Conservation (phyloP, 305 asterid genomes). For the Solanum hybrid region DNA sequence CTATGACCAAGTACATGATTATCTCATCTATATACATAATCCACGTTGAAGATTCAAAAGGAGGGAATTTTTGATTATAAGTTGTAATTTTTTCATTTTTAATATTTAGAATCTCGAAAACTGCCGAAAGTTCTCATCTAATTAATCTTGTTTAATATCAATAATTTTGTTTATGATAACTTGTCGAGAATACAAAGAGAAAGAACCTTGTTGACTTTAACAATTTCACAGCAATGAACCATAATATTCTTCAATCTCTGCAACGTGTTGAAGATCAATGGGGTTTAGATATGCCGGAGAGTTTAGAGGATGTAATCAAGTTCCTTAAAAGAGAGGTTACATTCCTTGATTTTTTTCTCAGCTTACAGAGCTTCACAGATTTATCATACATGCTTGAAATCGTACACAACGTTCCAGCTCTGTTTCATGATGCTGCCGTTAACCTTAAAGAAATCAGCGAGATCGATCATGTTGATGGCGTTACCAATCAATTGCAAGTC, state of each 20-base stretch:
- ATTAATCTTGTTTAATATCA: too few relatives aligned
- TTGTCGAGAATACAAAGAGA: background rate
- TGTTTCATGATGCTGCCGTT: background rate
- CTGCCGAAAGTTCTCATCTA: background rate
- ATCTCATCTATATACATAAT: background rate
- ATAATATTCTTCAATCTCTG: background rate
- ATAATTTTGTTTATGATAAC: too few relatives aligned
- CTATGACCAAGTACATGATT: background rate
- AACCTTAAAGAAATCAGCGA: background rate
- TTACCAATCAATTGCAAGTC: background rate
- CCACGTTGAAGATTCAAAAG: background rate
- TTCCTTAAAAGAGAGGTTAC: background rate
- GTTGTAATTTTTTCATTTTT: too few relatives aligned
- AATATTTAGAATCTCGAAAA: too few relatives aligned
- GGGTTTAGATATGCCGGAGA: background rate
- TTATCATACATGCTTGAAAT: background rate
- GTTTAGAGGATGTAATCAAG: background rate
- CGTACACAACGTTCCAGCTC: background rate
- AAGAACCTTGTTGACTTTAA: background rate
- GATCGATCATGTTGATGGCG: rapidly evolving
- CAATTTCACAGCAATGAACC: background rate
- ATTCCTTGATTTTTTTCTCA: background rate
- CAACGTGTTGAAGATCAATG: background rate
- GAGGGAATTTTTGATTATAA: too few relatives aligned
- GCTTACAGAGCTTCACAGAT: background rate